A percentile compares a stretch with the other conserved stretches of the same genome.
phyloP scores from a whole-genome alignment of 306 rosid genomes.

The Cicer pinnatifidum region DNA sequence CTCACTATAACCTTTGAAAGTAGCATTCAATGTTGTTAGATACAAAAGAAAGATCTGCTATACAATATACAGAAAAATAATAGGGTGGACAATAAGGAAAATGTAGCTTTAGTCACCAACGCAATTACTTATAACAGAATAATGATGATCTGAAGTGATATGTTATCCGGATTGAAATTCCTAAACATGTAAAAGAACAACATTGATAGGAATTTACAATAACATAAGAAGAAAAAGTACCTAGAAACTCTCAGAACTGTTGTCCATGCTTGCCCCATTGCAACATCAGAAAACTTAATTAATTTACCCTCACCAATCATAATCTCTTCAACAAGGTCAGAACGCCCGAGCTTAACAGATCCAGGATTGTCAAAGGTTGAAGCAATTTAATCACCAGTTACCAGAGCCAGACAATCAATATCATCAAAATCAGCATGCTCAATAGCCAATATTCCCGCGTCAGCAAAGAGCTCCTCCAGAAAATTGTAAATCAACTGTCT shows the following conservation, averaged over 20 bases:
- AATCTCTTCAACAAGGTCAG: conserved; percentile 90
- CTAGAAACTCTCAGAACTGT: conserved; percentile 93
- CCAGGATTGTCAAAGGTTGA: conserved; percentile 96
- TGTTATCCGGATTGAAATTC: conserved; percentile 12
- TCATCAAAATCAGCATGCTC: conserved; percentile 99
- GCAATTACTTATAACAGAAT: background rate
- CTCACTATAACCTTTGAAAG: conserved; percentile 18
- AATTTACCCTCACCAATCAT: conserved; percentile 97
- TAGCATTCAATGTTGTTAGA: conserved; percentile 6
- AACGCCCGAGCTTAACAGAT: conserved; percentile 91
- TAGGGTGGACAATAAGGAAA: conserved; percentile 9
- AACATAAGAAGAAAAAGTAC: conserved; percentile 47
- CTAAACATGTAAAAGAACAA: background rate
- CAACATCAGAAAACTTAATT: conserved; percentile 96
- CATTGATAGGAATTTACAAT: background rate
- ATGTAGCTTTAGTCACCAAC: conserved; percentile 15
- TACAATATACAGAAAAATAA: background rate
- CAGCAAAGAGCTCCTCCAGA: conserved; percentile 98
- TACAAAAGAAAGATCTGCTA: background rate
- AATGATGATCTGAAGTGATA: conserved; percentile 11
- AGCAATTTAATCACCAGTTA: conserved; percentile 95
- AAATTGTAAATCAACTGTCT: conserved; percentile 95
- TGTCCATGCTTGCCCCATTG: conserved; percentile 95
- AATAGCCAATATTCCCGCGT: conserved; percentile 93
- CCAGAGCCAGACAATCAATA: conserved; percentile 86